These are phyloP conservation scores for Rheum nobile DNA, from an alignment of 148 eudicot species.

Conservation along the genomic window DNA sequence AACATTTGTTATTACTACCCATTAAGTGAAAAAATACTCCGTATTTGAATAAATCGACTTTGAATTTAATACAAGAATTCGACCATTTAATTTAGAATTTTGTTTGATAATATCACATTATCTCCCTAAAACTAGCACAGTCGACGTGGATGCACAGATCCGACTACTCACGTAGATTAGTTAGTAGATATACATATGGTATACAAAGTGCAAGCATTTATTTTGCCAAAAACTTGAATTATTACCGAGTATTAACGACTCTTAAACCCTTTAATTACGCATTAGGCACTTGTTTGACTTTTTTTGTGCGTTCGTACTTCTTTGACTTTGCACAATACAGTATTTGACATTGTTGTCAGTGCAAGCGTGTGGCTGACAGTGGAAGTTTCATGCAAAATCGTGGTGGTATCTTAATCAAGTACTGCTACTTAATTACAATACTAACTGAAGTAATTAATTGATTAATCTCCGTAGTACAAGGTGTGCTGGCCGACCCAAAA, in stretches of 20 bases:
- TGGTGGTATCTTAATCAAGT: not conserved
- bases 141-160: too few relatives aligned
- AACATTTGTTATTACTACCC: too few relatives aligned
- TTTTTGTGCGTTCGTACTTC: not conserved
- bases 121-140: too few relatives aligned
- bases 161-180: not conserved
- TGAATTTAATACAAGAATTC: too few relatives aligned
- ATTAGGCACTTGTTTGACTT: not conserved
- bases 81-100: too few relatives aligned
- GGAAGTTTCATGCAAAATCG: not conserved
- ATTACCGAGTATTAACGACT: too few relatives aligned
- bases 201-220: too few relatives aligned
- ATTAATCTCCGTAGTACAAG: not conserved
- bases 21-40: too few relatives aligned
- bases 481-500: not conserved
- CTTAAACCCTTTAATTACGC: not conserved
- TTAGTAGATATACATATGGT: too few relatives aligned
- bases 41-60: too few relatives aligned
- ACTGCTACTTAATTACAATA: not conserved
- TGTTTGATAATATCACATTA: too few relatives aligned
- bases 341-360: not conserved
- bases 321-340: not conserved
- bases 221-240: too few relatives aligned
- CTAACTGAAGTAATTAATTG: not conserved
- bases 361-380: constrained; percentile 1